Base-by-base conservation (phyloP, 2,329 filamentous ascomycete species). In the Myriangium duriaei region DNA sequence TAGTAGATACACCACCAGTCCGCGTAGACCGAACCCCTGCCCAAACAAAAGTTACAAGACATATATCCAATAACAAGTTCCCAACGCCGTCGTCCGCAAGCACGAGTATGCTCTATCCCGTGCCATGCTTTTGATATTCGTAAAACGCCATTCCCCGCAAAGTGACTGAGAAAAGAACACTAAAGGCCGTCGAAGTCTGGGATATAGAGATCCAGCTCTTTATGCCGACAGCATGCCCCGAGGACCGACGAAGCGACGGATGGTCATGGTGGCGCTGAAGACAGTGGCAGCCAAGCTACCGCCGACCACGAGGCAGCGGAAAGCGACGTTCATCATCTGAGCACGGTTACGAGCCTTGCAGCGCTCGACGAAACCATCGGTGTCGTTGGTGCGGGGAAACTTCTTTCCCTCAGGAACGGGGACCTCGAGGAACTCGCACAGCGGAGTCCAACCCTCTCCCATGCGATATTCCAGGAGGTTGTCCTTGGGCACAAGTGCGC, bases 241-340 rank as follows among this genome's bases (percentile, higher is more conserved):
- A 32, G 45, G 44, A 21, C 53, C 52, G 32, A 56, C 54, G 40
- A 57, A 51, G 34, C 53, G 47, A 30, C 56, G 45, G 18, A 55
- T 47, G n/a, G 54, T 56, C 51, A 58, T 49, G 37, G 46, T 53
- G 9, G 53, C 52, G 32, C 54, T 51, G 40, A 55, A 51, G n/a
- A 54, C 46, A 18, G 57, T 54, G 3, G 67, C 67, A 42, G 69
- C 51, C 10, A 71, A 45, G 12, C 63, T 59, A 18, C 67, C 62
- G 14, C 67, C 65, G 38, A 69, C 61, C 10, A 68, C 65, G 33
- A 68, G 52, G 12, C 63, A 65, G 43, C 69, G 63, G 50, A 71
- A 59, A 34, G 67, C 58, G 26, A 65, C 64, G 48, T 72, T 72
- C 56, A 68, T 60, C 66, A 72, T 71, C 52, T 72, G 69, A 49